Percentiles rank a stretch among this genome's conserved stretches.
phyloP scores from a whole-genome alignment of 2,329 filamentous ascomycete genomes.

The Exophiala alcalophila region DNA sequence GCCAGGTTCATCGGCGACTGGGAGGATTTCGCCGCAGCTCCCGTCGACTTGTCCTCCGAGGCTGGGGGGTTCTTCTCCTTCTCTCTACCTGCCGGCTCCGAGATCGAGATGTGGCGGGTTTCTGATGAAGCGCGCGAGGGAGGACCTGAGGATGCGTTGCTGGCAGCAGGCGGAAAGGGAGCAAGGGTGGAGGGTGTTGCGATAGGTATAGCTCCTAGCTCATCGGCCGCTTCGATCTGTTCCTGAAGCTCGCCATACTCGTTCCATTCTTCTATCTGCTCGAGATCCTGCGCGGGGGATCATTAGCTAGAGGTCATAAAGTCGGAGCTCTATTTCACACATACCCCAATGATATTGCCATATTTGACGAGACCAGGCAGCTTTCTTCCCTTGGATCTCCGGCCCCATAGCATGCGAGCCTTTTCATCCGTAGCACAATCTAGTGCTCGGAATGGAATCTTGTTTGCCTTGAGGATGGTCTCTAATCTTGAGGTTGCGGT shows the following conservation, averaged over 20 bases:
- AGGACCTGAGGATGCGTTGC: constrained; percentile 36
- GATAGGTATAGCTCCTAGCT: constrained; percentile 29
- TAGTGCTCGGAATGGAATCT: constrained; percentile 86
- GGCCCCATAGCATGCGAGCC: constrained; percentile 83
- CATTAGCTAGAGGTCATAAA: constrained; percentile 10
- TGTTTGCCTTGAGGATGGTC: constrained; percentile 92
- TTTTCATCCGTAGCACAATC: constrained; percentile 88
- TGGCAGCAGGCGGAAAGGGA: constrained; percentile 28
- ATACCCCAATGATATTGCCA: constrained; percentile 78
- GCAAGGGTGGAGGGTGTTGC: constrained; percentile 6
- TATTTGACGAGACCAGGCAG: constrained; percentile 85
- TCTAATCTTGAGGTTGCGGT: constrained; percentile 94
- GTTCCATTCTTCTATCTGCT: constrained; percentile 98
- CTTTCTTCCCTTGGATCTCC: constrained; percentile 80
- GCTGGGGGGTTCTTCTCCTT: constrained; percentile 11
- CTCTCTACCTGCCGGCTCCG: constrained; percentile 24
- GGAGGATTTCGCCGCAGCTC: constrained; percentile 12
- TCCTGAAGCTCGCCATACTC: constrained; percentile 94
- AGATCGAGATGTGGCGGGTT: constrained; percentile 26
- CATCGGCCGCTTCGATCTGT: constrained; percentile 59
- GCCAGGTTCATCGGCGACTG: constrained; percentile 40
- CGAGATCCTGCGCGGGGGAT: constrained; percentile 67
- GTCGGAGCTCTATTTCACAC: constrained; percentile 38
- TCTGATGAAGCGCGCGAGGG: constrained; percentile 35
- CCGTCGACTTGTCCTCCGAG: constrained; percentile 9